Evolutionary conservation across 2,329 filamentous ascomycete species (phyloP).

Genomic region (Diaporthe vexans): DNA sequence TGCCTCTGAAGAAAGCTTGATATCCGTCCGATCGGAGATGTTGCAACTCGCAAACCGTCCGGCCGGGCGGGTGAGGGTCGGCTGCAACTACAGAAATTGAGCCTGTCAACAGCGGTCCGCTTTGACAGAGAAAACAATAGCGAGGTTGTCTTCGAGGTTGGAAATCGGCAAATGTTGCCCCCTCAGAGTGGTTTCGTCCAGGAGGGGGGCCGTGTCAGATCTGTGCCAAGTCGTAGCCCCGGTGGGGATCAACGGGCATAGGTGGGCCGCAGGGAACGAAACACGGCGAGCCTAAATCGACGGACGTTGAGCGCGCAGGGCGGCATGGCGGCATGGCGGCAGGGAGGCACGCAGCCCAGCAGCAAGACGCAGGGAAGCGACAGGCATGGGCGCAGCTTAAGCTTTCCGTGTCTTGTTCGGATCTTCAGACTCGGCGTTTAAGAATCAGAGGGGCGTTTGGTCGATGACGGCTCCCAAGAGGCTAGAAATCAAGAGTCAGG

Average conservation of each 20-base stretch:
- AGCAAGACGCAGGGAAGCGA: neutral
- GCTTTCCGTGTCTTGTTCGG: slow-evolving; percentile 24
- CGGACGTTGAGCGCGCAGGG: neutral
- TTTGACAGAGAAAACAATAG: neutral
- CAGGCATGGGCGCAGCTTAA: slow-evolving; percentile 2
- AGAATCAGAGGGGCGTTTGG: slow-evolving; percentile 13
- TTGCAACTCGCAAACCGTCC: neutral
- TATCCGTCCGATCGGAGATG: neutral
- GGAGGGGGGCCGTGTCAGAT: slow-evolving; percentile 7
- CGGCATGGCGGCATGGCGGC: neutral
- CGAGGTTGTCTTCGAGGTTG: neutral
- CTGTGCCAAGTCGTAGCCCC: slow-evolving; percentile 26
- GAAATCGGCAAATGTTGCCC: slow-evolving; percentile 27
- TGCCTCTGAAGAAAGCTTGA: neutral
- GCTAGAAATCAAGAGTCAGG: slow-evolving; percentile 8
- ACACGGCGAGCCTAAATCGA: slow-evolving; percentile 28
- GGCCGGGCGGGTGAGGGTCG: neutral
- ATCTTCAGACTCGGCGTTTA: slow-evolving; percentile 30
- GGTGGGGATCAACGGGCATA: slow-evolving; percentile 24
- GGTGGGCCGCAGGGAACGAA: slow-evolving; percentile 29
- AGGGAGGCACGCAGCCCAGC: neutral
- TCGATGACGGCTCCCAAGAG: slow-evolving; percentile 22
- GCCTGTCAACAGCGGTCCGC: neutral
- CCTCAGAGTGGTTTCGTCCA: slow-evolving; percentile 10
- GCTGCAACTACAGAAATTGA: neutral